Evolutionary conservation across 2,329 filamentous ascomycete species (phyloP).

Genomic region (Ophiognomonia clavigignenti-juglandacearum): DNA sequence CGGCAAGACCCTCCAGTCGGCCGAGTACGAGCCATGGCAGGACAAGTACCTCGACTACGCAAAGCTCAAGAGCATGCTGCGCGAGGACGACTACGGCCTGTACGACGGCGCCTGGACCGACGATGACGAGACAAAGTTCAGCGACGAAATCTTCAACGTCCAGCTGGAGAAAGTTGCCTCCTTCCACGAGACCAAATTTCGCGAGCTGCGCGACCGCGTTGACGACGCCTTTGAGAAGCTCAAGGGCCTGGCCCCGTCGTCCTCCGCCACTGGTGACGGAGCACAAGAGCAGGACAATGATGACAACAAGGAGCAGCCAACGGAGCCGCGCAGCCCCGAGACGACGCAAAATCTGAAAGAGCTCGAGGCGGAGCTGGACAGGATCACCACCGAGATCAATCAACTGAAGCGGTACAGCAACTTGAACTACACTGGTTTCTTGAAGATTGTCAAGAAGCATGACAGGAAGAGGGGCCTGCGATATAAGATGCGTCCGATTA

Average conservation of each 20-base stretch:
- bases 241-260: constrained; percentile 65
- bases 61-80: constrained; percentile 84
- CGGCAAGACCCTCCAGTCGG: constrained; percentile 77
- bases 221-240: constrained; percentile 63
- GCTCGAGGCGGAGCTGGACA: constrained; percentile 75
- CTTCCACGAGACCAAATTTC: constrained; percentile 80
- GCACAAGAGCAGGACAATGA: constrained; percentile 23
- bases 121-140: constrained; percentile 88
- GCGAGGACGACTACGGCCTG: constrained; percentile 63
- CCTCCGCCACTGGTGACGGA: constrained; percentile 48
- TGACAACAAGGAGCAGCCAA: too few relatives aligned
- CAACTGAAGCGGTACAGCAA: constrained; percentile 93
- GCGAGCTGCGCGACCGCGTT: constrained; percentile 46
- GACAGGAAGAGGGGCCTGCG: constrained; percentile 83
- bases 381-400: constrained; percentile 83
- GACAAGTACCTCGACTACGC: constrained; percentile 93
- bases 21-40: constrained; percentile 83
- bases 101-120: constrained; percentile 78
- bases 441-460: constrained; percentile 99
- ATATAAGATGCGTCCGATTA: constrained; percentile 86
- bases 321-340: constrained; percentile 40
- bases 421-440: constrained; percentile 95
- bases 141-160: constrained; percentile 89
- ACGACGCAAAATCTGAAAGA: constrained; percentile 57
- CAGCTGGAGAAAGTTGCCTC: constrained; percentile 91